phyloP scores from a whole-genome alignment of 352 stramenopile genomes.

The Phytophthora lateralis region DNA sequence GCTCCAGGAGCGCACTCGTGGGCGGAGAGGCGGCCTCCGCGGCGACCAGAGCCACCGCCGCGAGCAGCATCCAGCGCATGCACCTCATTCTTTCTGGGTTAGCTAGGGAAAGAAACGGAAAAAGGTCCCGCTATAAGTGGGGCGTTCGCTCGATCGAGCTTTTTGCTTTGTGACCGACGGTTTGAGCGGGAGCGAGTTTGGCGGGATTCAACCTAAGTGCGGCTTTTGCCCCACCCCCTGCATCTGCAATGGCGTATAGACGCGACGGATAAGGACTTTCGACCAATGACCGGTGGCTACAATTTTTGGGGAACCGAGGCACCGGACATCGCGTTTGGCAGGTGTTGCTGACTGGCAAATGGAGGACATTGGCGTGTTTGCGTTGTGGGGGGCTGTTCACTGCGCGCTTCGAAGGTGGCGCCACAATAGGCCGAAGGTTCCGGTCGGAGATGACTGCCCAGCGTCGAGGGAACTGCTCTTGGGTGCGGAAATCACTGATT shows the following conservation, averaged over 20 bases:
- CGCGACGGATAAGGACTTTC: conserved; percentile 7
- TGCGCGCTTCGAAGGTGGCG: conserved; percentile 5
- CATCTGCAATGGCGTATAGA: conserved; percentile 27
- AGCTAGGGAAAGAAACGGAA: conserved; percentile 14
- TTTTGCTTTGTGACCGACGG: conserved; percentile 37
- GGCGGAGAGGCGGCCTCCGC: conserved; percentile 9
- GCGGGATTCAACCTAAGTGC: conserved; percentile 16
- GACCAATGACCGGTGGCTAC: conserved; percentile 14
- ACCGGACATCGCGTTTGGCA: conserved; percentile 19
- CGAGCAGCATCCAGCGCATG: conserved; percentile 36
- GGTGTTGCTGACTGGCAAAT: conserved; percentile 16
- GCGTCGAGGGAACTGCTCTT: neutral
- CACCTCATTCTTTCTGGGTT: conserved; percentile 38
- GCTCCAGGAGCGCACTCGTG: conserved; percentile 16
- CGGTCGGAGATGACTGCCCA: neutral
- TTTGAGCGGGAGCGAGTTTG: conserved; percentile 23
- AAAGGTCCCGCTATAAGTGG: conserved; percentile 10
- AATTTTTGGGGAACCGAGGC: conserved; percentile 15
- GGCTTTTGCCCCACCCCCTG: conserved; percentile 8
- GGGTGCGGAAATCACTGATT: neutral
- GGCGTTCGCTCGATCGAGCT: conserved; percentile 10
- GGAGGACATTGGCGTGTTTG: neutral
- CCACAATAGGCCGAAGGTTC: conserved; percentile 1
- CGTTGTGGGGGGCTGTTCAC: neutral
- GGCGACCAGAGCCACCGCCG: conserved; percentile 25